Conservation (phyloP, 78 protist genomes). For the Abeoforma whisleri region DNA sequence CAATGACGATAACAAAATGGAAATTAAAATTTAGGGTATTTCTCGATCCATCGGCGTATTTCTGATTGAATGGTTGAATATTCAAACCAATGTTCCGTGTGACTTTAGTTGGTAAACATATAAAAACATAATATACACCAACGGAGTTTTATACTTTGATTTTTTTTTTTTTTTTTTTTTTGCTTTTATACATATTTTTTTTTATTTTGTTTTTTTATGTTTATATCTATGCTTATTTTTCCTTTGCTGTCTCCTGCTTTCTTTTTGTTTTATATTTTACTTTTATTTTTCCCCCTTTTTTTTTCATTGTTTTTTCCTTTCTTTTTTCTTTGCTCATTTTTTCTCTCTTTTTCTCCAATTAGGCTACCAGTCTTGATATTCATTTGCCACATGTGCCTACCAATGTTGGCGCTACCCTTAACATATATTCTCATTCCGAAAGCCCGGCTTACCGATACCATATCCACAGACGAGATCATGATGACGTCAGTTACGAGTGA, state of each 20-base stretch:
- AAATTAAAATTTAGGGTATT: no score
- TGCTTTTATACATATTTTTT: background rate
- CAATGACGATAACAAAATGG: no score
- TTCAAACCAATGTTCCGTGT: no score
- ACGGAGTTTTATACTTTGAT: no score
- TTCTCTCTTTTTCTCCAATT: background rate
- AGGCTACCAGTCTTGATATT: background rate
- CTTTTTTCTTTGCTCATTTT: slow-evolving; percentile 2
- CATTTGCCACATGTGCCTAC: background rate
- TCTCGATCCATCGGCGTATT: no score
- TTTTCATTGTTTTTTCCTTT: background rate
- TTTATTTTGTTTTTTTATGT: background rate
- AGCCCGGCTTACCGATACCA: background rate
- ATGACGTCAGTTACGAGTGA: no score
- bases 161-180: background rate
- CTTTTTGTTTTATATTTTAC: background rate
- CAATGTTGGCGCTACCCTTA: background rate
- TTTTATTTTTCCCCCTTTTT: background rate
- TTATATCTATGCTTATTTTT: background rate
- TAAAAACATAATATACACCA: no score
- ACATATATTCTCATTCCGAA: background rate
- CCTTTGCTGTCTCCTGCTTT: background rate
- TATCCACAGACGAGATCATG: no score
- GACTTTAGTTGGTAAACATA: no score
- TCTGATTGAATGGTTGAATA: no score